Evolutionary conservation across 441 rosid genomes (phyloP), one percentile per base, ranked within the genome.

Genomic region (Geranium incanum): DNA sequence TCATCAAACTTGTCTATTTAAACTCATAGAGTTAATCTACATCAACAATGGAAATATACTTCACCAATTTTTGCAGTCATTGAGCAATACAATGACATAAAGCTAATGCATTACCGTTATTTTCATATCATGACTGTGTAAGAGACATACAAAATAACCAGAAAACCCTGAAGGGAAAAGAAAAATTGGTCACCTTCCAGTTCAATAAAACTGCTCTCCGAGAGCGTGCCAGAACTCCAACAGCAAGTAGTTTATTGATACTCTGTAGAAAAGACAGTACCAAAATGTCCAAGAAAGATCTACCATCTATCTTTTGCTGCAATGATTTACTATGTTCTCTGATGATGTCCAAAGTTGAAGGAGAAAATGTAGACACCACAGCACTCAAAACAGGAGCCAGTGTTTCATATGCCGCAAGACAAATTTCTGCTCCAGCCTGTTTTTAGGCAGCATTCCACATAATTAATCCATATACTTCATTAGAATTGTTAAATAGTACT

Each of bases 371-470:
- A 5, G 78, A 79, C 60, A 74, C 86, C 37, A 95, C 39, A 37
- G 87, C 76, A 78, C 80, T 88, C 71, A 95, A 72, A 69, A 84
- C 82, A 28, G 87, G 79, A 73, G 84, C 87, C 74, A 89, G 81
- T 23, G 93, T 88, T 80, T 94, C 99, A 85, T 85, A 92, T 80
- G 88, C 90, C 67, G 94, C 96, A 74, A 94, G 82, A 75, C 73
- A 68, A 72, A 92, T 55, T 86, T 94, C 99, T 64, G 94, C 97
- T 77, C 80, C 91, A 67, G 78, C 78, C 99, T 94, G 84, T 75
- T 60, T 71, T 72, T 41, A 72, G 12, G 33, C 66, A 70, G 73
- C 43, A 81, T 70, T 71, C 43, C 70, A 59, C 81, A 84, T 70
- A 67, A 73, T 78, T 69, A 81, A 74, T 57, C 23, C 16, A 74